These are phyloP conservation scores for Insectozyma bohioensis DNA, from an alignment of 1,139 yeast species.

Conservation along the genomic window DNA sequence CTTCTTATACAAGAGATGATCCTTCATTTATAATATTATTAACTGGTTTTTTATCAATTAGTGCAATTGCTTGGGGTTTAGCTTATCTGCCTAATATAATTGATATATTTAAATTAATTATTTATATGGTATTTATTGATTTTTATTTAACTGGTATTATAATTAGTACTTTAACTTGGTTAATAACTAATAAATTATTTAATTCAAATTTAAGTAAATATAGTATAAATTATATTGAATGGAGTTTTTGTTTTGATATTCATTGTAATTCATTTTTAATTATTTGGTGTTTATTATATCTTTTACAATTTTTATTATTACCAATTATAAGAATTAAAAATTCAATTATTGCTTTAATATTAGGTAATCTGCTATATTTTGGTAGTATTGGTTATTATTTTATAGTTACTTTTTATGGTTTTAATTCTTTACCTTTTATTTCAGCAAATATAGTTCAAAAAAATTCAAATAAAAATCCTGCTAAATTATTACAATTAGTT, in stretches of 20 bases:
- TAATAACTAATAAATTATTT: constrained; percentile 64
- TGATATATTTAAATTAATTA: constrained; percentile 61
- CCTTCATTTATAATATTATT: constrained; percentile 81
- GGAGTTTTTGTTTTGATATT: constrained; percentile 94
- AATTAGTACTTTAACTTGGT: constrained; percentile 73
- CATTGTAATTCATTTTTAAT: constrained; percentile 86
- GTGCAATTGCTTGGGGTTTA: constrained; percentile 90
- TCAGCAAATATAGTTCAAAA: constrained; percentile 34
- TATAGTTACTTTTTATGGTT: constrained; percentile 82
- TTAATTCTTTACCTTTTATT: constrained; percentile 78
- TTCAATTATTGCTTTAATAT: constrained; percentile 57
- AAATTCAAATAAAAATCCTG: constrained; percentile 23
- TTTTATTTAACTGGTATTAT: constrained; percentile 70
- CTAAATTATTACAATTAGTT: constrained; percentile 35
- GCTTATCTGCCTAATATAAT: constrained; percentile 67
- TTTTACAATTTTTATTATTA: constrained; percentile 71
- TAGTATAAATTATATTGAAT: constrained; percentile 64
- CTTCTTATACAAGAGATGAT: constrained; percentile 80
- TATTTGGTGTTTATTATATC: constrained; percentile 76
- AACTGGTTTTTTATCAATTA: constrained; percentile 59
- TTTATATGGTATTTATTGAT: constrained; percentile 85
- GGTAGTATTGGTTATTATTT: constrained; percentile 73
- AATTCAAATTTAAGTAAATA: constrained; percentile 28
- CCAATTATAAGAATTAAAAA: constrained; percentile 68
- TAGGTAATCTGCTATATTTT: constrained; percentile 79